phyloP scores from a whole-genome alignment of 176 grass and related monocot species.

The Miscanthus lutarioriparius region DNA sequence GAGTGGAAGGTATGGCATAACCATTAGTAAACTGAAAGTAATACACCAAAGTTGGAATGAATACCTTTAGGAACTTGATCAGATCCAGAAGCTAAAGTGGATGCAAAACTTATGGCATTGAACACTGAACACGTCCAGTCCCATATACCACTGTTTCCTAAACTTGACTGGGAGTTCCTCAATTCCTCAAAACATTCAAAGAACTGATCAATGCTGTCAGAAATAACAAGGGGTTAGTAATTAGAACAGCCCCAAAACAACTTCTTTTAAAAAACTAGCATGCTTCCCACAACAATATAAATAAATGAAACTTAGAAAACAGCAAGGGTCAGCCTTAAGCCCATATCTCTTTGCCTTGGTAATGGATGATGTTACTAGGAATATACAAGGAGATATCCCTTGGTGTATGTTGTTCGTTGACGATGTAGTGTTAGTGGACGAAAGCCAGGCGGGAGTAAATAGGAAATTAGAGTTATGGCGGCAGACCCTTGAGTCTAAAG shows the following conservation, averaged over 20 bases:
- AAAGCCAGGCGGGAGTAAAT: too few relatives aligned
- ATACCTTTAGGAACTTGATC: conserved; percentile 85
- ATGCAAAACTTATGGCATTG: conserved; percentile 86
- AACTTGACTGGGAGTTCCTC: conserved; percentile 77
- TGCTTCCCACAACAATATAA: conserved; percentile 24
- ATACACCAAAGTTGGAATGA: conserved; percentile 12
- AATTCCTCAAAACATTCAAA: conserved; percentile 99
- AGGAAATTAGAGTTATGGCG: too few relatives aligned
- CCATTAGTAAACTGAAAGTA: conserved; percentile 19
- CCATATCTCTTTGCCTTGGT: too few relatives aligned
- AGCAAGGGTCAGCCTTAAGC: too few relatives aligned
- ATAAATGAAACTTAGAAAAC: conserved; percentile 11
- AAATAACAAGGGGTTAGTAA: conserved; percentile 49
- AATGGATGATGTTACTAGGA: too few relatives aligned
- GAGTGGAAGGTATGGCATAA: not conserved
- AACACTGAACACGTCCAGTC: conserved; percentile 99
- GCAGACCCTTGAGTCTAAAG: too few relatives aligned
- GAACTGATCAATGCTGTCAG: conserved; percentile 93
- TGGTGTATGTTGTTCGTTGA: too few relatives aligned
- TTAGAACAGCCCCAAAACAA: not conserved
- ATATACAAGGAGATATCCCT: too few relatives aligned
- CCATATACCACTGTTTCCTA: conserved; percentile 86
- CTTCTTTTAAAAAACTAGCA: not conserved
- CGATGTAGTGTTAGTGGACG: too few relatives aligned
- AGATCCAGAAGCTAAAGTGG: conserved; percentile 90